Evolutionary conservation across 2,329 filamentous ascomycete species (phyloP), one percentile per base, ranked within the genome.

Genomic region (Penicillium hordei): DNA sequence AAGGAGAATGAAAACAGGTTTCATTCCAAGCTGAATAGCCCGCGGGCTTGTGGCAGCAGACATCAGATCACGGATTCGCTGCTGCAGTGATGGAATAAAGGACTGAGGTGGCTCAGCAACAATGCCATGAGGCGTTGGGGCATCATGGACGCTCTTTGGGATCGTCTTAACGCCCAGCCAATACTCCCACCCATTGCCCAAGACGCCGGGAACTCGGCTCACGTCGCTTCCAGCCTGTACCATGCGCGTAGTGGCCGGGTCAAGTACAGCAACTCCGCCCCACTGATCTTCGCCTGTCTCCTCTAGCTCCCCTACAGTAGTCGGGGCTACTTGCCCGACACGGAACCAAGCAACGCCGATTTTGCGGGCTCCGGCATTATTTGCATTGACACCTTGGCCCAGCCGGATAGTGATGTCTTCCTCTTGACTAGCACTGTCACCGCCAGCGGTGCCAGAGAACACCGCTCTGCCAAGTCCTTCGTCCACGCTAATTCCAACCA

Each of bases 141-240:
- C 57, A 36, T 75, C 70, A n/a, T 66, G 61, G 31, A 67, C 60
- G 13, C 70, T 60, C 49, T 72, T 84, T 0, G 89, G 87, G 13
- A 85, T 77, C 61, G 85, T 85, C 73, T 87, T 90, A 54, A 90
- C 81, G 1, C 91, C 90, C 1, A 97, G 82, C 74, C 97, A 99
- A 71, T 93, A 95, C 61, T 89, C 89, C 93, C 93, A 97, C 19
- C 86, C 86, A 71, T 85, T 96, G 57, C 86, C 84, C 61, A 87
- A 85, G 0, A 87, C 87, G 7, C 89, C 86, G 0, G 93, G 93
- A 7, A 96, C 82, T 51, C 88, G 88, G 68, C 89, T 88, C 45
- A 90, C 89, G 68, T 92, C 90, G 63, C 89, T 95, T 4, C 94
- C 94, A 36, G 93, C 92, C 70, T 96, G 92, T 58, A 93, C 90